Base-by-base conservation (phyloP, 148 eudicot genomes). In the Silene latifolia region DNA sequence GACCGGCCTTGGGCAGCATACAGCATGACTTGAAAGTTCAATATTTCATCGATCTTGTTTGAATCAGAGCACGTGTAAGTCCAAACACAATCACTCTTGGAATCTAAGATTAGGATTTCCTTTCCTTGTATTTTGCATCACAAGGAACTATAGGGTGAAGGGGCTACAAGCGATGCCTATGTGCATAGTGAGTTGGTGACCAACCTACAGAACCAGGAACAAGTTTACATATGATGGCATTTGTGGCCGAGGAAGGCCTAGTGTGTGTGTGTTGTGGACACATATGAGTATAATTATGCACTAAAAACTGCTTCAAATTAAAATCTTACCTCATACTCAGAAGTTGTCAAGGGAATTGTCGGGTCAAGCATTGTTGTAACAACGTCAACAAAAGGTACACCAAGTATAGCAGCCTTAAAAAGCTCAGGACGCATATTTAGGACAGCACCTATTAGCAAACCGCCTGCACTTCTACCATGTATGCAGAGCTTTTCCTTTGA, bases 361-460 rank as follows among this genome's bases (percentile, higher is more conserved):
- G 98, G 97, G 80, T 94, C 97, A 71, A 94, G 98, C 98, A 91
- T 94, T 74, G 96, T 94, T 18, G 98, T 94, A 72, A 94, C 71
- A 80, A 86, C 97, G 82, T 89, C 98, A 62, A 94, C 93, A 75
- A 94, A 91, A 76, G 96, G 95, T 64, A 94, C 97, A 73, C 91
- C 95, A 82, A 90, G 96, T 62, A 94, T 87, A 76, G 97, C 98
- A 72, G 86, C 93, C 83, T 88, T 94, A 74, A 94, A 94, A 60
- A 94, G 85, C 85, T 91, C 97, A 76, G 98, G 98, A 10, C 93
- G 90, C 98, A 91, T 91, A 75, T 94, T 94, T 72, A 94, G 78
- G 75, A 91, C 98, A 61, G 93, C 89, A 82, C 98, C 98, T 63
- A 94, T 85, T 74, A 94, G 93, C 90, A 94, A 85, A 47, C 98